Base-by-base conservation (phyloP, 2,329 filamentous ascomycete species). In the Bertia moriformis region DNA sequence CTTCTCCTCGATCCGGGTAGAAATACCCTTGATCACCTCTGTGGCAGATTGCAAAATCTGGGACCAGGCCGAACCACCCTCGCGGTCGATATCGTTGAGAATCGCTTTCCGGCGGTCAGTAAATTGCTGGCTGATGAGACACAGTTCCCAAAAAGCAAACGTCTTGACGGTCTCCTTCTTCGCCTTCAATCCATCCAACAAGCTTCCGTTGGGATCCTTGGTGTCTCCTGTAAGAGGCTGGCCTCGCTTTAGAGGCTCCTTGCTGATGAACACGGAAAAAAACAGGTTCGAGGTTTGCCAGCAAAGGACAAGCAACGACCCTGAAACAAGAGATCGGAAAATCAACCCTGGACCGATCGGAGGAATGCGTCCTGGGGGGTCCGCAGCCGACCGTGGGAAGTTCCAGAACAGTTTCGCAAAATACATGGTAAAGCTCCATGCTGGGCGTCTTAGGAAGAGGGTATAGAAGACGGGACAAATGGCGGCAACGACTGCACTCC, bases 141-240 rank as follows among this genome's bases (percentile, higher is more conserved):
- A 75, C 19, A 95, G 65, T 53, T 96, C 89, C 88, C 88, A 94
- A 57, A 93, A 82, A 14, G 89, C 88, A 55, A 93, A 93, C 1
- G 76, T 71, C 71, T 83, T 78, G 43, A 84, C 76, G 7, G 83
- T 67, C 5, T 84, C 67, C 56, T 89, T 91, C 60, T 87, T 91
- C 46, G 80, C 80, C 54, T 79, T 88, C 36, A 96, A 58, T 0
- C 89, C 89, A 41, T 78, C 86, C 38, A 96, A 57, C 19, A 96
- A 66, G 53, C 84, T 94, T 24, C 86, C 87, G 51, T 94, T 96
- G 1, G 89, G 85, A 56, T 95, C 88, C 52, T 84, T 91, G 14
- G 86, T 84, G 47, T 89, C 83, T 14, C 73, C 71, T 0, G 86
- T 94, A 41, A 96, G 70, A 3, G 88, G 87, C 49, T 79, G 73